Base-by-base conservation (phyloP, 1,284 basidiomycete species). In the Melanopsichium pennsylvanicum region DNA sequence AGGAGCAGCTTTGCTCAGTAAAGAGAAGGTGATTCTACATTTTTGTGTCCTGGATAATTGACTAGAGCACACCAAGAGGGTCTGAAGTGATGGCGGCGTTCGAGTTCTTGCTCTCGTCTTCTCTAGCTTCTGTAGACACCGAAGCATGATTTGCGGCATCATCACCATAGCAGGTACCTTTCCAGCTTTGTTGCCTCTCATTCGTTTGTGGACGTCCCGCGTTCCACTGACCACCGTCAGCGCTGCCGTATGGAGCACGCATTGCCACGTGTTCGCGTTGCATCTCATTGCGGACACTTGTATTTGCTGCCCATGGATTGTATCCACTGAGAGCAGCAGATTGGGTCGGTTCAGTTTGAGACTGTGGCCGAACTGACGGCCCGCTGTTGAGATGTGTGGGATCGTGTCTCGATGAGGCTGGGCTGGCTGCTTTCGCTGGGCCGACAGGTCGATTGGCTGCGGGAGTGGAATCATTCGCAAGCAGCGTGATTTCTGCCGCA, bases 231-330 rank as follows among this genome's bases (percentile, higher is more conserved):
- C 38, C 34, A 3, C 19, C 35, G n/a, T 38, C 18, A 22, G 26
- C 34, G n/a, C 31, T 11, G 31, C 43, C 39, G 12, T 33, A 38
- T 2, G 52, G 31, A 6, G 49, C 13, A 4, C 55, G 59, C 59
- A 69, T 59, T 15, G 55, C 52, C n/a, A 47, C 55, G 19, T 63
- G 66, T 19, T 69, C 55, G 19, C 55, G 55, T 35, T 63, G 55
- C 66, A 69, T 69, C 34, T 69, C 66, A 40, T 42, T 50, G 9
- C 60, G 49, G 39, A 59, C 32, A 21, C 36, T 36, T 8, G 50
- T 43, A 15, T 54, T 46, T 6, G 48, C 48, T 0, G 60, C 59
- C 66, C 66, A 69, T 13, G 66, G 66, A 38, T 69, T 69, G 50
- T 58, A 40, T 26, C 23, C 49, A 13, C 41, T 23, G 10, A 39